Base-by-base conservation (phyloP, 1,139 yeast species). In the Candida albicans region DNA sequence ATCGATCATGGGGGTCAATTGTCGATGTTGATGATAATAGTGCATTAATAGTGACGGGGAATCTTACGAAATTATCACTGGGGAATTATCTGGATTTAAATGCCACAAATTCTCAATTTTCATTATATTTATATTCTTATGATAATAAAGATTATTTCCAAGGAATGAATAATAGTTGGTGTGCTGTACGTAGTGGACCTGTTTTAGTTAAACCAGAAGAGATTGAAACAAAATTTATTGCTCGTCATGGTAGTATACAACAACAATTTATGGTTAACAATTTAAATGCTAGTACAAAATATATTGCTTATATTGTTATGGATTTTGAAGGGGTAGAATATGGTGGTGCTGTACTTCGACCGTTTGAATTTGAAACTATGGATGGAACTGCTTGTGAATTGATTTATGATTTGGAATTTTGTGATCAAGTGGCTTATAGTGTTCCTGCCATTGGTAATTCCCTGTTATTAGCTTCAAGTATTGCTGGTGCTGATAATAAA, bases 381-480 rank as follows among this genome's bases (percentile, higher is more conserved):
- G 64, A 64, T 4, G 61, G 66, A 3, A 66, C 70, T 26, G 77
- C 87, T 1, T 93, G 99, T 60, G 81, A 85, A 48, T 67, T 91
- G 42, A 77, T 90, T 22, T 88, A 79, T 61, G 86, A 81, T 47
- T 67, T 93, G 44, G 82, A 79, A 1, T 89, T 91, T 58, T 93
- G 99, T 62, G 64, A 73, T 30, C 79, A 81, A 41, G 95, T 91
- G 30, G 95, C 96, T 0, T 93, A 90, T 63, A 77, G 96, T 1
- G 96, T 88, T 0, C 99, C 98, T 0, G 79, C 84, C 3, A 67
- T 81, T 44, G 56, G 56, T n/a, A 44, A 51, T 8, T n/a, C 9
- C 12, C 14, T 36, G 18, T 9, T 10, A 10, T 27, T 18, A 18
- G 5, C 3, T 18, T 18, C 5, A 18, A 18, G 7, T 27, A 13